A percentile compares a stretch with the other conserved stretches of the same genome.
Evolutionary conservation across 495 filamentous ascomycete genomes (phyloP).

Genomic region (Xylaria curta): DNA sequence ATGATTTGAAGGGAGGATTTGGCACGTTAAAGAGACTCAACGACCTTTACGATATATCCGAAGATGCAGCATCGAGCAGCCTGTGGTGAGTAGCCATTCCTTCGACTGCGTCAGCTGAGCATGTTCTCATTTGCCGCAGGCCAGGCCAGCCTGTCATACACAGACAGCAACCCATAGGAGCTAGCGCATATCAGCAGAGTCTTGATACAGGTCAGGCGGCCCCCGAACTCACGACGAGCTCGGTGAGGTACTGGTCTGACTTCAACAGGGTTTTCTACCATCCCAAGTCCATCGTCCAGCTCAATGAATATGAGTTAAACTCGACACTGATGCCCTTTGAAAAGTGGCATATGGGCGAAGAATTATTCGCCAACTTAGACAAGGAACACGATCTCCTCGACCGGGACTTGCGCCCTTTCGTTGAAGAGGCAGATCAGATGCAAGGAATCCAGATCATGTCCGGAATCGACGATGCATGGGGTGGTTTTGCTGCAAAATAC

Average conservation of each 20-base stretch:
- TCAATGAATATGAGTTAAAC: conserved; percentile 86
- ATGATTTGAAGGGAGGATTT: conserved; percentile 93
- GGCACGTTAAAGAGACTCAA: conserved; percentile 87
- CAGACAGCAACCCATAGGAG: conserved; percentile 66
- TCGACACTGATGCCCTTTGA: conserved; percentile 83
- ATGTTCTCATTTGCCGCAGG: conserved; percentile 53
- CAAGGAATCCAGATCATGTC: conserved; percentile 86
- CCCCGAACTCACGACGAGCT: conserved; percentile 65
- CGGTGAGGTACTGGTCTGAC: conserved; percentile 94
- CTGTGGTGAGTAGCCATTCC: conserved; percentile 61
- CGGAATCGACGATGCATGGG: conserved; percentile 89
- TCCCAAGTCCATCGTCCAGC: conserved; percentile 83
- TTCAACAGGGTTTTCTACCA: conserved; percentile 92
- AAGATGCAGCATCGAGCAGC: conserved; percentile 54
- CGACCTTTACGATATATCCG: conserved; percentile 79
- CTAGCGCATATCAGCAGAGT: conserved; percentile 75
- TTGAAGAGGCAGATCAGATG: conserved; percentile 91
- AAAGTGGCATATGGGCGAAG: conserved; percentile 77
- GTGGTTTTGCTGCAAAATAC: conserved; percentile 82
- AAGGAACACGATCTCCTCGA: conserved; percentile 88
- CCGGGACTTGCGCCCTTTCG: conserved; percentile 82
- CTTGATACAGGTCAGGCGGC: conserved; percentile 73
- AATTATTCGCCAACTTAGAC: conserved; percentile 81
- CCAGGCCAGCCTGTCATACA: conserved; percentile 72
- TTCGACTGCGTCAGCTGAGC: neutral